A percentile compares a stretch with the other conserved stretches of the same genome.
phyloP scores from a whole-genome alignment of 176 grass and related monocot genomes.

The Dactylis glomerata region DNA sequence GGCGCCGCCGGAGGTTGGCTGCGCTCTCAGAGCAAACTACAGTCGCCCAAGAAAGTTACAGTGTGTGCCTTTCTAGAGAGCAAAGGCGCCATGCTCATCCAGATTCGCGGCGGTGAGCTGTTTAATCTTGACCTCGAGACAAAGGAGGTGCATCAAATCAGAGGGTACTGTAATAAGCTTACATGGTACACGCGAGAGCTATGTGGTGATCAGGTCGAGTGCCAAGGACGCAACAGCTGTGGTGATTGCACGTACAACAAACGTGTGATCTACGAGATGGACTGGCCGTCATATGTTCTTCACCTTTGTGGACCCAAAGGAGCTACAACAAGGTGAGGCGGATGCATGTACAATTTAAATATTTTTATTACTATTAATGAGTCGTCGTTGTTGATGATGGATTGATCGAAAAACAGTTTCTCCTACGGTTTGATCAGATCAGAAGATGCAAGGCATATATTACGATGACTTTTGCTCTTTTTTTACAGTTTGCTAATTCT shows the following conservation, averaged over 20 bases:
- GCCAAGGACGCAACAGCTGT: not conserved
- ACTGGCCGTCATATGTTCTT: not conserved
- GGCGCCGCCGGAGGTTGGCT: not conserved
- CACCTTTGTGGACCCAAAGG: not conserved
- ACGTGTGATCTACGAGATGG: not conserved
- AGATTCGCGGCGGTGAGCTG: not conserved
- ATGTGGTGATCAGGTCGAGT: no score
- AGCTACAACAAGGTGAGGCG: not conserved
- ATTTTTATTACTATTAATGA: not conserved
- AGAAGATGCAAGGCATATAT: no score
- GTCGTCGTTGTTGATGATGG: no score
- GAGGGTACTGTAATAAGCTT: not conserved
- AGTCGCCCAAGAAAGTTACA: not conserved
- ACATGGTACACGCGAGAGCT: no score
- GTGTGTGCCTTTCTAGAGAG: not conserved
- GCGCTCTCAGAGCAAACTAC: not conserved
- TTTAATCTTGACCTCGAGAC: not conserved
- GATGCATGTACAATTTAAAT: not conserved
- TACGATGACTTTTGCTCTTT: no score
- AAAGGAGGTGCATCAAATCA: not conserved
- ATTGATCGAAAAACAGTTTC: no score
- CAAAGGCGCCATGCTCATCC: not conserved
- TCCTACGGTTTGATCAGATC: no score
- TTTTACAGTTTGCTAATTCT: no score
- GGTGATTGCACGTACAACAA: not conserved